Conservation (phyloP, 345 rosid genomes). For the Citrus glauca region DNA sequence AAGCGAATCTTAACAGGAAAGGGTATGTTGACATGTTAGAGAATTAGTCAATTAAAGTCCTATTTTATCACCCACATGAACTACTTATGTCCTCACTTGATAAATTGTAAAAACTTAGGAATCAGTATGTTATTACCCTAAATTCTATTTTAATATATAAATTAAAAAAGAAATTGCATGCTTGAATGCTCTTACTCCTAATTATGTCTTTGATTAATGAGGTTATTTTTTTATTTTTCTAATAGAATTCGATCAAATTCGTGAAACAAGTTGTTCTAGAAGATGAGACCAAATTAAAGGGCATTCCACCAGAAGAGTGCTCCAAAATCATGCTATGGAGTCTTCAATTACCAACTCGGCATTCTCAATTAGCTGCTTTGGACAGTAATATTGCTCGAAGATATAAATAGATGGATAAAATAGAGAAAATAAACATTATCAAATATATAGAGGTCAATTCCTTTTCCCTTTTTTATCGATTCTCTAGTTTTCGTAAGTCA, state of each 20-base stretch:
- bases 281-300: conserved; percentile 74
- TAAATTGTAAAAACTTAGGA: too few species aligned
- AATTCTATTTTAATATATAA: too few species aligned
- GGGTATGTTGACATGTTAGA: too few species aligned
- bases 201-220: not conserved
- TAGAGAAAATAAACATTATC: not conserved
- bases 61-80: too few species aligned
- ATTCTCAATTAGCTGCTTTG: not conserved
- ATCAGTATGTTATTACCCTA: too few species aligned
- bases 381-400: not conserved
- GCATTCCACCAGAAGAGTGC: conserved; percentile 69
- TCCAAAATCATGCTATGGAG: conserved; percentile 90
- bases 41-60: too few species aligned
- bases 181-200: not conserved
- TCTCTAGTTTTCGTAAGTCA: not conserved
- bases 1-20: too few species aligned
- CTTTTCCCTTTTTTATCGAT: too few species aligned
- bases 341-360: conserved; percentile 30
- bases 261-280: conserved; percentile 79
- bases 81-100: too few species aligned
- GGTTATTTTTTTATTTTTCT: not conserved
- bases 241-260: conserved; percentile 76
- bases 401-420: conserved; percentile 3
- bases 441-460: not conserved
- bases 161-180: not conserved